Evolutionary conservation across 495 filamentous ascomycete species (phyloP), one percentile per base, ranked within the genome.

Genomic region (Halenospora varia): DNA sequence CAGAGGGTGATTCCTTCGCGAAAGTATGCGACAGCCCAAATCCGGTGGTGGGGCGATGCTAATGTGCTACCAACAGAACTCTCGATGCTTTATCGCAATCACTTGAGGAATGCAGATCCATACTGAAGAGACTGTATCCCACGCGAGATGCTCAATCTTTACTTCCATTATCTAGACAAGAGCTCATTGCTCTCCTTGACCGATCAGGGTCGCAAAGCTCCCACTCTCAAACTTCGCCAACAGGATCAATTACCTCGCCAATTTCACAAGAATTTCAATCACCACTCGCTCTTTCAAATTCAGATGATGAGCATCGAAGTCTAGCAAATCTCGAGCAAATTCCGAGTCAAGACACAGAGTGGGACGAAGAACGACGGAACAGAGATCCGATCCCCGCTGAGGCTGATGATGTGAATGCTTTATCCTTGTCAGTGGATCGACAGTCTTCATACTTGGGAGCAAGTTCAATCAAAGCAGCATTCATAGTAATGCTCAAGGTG

Each of bases 401-500:
- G 57, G 84, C 87, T 0, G 89, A 93, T 68, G 89, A 93, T 69
- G 87, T 93, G 48, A 92, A 92, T 66, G 87, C 86, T 0, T 72
- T 92, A 0, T 89, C 86, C n/a, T 77, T 93, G 39, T 84, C 86
- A 2, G 76, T 87, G 2, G 81, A 86, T 63, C 77, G 82, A 9
- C 82, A 87, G 55, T 83, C 87, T 9, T 92, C 89, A 10, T 93
- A 92, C 62, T 75, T 93, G 1, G 88, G 89, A 6, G 83, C 88
- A n/a, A 90, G 88, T 0, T 93, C 88, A 18, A 87, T 93, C 62
- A 88, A 88, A 62, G 88, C 88, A 0, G 87, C 87, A 9, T 77
- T 93, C 20, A 87, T 89, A 70, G 88, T 91, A 50, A 91, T 93
- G 70, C 80, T 89, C 58, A 88, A 84, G 73, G 81, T 88, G 26